phyloP scores from a whole-genome alignment of 768 basidiomycete species.

The Boletus subparvulus region DNA sequence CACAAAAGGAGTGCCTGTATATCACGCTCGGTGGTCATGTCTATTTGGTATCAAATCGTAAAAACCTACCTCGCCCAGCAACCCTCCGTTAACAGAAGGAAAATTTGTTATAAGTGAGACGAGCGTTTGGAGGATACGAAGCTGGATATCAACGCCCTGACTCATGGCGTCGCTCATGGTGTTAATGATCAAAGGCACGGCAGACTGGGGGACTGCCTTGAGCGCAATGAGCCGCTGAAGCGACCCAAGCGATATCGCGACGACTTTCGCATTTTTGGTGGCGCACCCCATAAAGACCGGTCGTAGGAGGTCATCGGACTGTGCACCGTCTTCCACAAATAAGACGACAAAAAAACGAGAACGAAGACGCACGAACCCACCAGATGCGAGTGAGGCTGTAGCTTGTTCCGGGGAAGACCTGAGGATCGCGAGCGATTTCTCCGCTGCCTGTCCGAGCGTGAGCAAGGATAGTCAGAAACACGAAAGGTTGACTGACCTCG shows the following conservation, averaged over 20 bases:
- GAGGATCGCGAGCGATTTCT: slow-evolving; percentile 80
- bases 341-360: slow-evolving; percentile 4
- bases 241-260: slow-evolving; percentile 87
- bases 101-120: slow-evolving; percentile 91
- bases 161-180: slow-evolving; percentile 87
- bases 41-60: neutral
- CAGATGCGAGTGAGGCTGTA: slow-evolving; percentile 67
- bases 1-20: slow-evolving; percentile 83
- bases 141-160: slow-evolving; percentile 96
- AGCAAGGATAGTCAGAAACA: neutral
- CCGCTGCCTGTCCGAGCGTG: slow-evolving; percentile 60
- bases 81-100: slow-evolving; percentile 70
- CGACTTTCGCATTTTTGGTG: slow-evolving; percentile 91
- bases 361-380: slow-evolving; percentile 41
- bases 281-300: slow-evolving; percentile 94
- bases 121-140: slow-evolving; percentile 89
- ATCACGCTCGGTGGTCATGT: neutral
- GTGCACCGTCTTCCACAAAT: slow-evolving; percentile 58
- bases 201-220: slow-evolving; percentile 78
- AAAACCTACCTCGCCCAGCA: slow-evolving; percentile 75
- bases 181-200: slow-evolving; percentile 74
- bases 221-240: slow-evolving; percentile 87
- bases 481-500: slow-evolving; percentile 56
- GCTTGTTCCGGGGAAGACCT: slow-evolving; percentile 82
- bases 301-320: slow-evolving; percentile 75